Evolutionary conservation across 2,329 filamentous ascomycete genomes (phyloP), one percentile per base, ranked within the genome.

Genomic region (Ceratocystiopsis brevicomis): DNA sequence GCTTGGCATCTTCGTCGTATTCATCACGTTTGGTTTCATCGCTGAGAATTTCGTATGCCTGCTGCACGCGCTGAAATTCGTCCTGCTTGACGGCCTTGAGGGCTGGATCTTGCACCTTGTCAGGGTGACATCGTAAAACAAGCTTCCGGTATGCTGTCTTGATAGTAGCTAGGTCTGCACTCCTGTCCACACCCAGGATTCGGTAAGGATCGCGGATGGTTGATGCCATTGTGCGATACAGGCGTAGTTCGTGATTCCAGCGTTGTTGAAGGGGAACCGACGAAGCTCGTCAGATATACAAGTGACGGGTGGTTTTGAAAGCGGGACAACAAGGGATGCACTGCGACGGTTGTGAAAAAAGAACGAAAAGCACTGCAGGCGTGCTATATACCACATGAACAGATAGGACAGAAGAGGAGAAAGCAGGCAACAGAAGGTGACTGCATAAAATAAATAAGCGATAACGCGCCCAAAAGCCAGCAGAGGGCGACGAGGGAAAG

Each of bases 51-150:
- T 96, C 90, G 61, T 94, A 98, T 41, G 90, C 87, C 53, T 87
- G 76, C 59, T 95, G 87, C 33, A 96, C 83, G 57, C 76, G 78
- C 61, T 95, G 86, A 55, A 96, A 98, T 60, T 93, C 79, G 52
- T 85, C 78, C 53, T 82, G 76, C 59, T 87, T 92, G 52, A 75
- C 65, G 46, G 76, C 74, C 61, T 90, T 92, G 53, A 81, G 66
- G 15, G 74, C 66, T 43, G 79, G 76, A 54, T 93, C 74, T 51
- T 85, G 78, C 49, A 93, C 75, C 63, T 94, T 93, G 67, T 95
- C 87, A 33, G 87, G 87, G 53, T 95, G 87, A 56, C 81, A 87
- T 59, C 82, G 85, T 52, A 94, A 72, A 34, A 84, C 83, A 37
- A 92, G 76, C 59, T 92, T 93, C 53, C 82, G 77, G 63, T 94